Base-by-base conservation (phyloP, 2,329 filamentous ascomycete species). In the Fusarium nisikadoi region DNA sequence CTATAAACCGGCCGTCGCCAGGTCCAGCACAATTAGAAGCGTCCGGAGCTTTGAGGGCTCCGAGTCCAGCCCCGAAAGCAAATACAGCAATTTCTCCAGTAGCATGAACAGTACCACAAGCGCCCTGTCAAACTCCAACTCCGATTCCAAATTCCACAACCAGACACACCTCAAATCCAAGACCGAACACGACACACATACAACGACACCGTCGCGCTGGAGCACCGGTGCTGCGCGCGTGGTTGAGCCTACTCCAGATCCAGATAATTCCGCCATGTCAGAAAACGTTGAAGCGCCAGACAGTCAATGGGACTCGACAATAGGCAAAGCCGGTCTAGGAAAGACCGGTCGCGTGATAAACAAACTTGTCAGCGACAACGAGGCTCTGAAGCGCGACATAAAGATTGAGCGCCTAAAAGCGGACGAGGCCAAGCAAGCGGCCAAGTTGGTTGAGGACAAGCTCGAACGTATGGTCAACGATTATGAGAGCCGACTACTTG, bases 281-380 rank as follows among this genome's bases (percentile, higher is more conserved):
- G 81, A 82, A 20, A 79, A 80, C 20, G 74, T 77, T 16, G 84
- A 83, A 36, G 73, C 78, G 23, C 76, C 77, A 45, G 78, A 79
- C 47, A 79, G 77, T 29, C 83, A 83, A 79, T 91, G 90, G 89
- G 91, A 92, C 77, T 89, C 90, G 35, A 90, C 90, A 6, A 87
- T 93, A 49, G 91, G 91, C 73, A 91, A 91, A 77, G 91, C 91
- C 12, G 90, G 89, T 6, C 83, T 92, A 5, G 92, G 92, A 46
- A 94, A 94, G 83, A 93, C 91, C 14, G 92, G 92, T 13, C 86
- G 92, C 38, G 92, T 94, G 57, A 95, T 96, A 80, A 94, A 96
- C 82, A 90, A 90, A 77, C 87, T 96, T 59, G 93, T 94, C 78
- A 91, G 91, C 58, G 93, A 95, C 78, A 94, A 94, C 74, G 93